Percentiles rank a stretch among this genome's conserved stretches.
phyloP scores from a whole-genome alignment of 169 alveolate species.

The Plasmodium sp. region DNA sequence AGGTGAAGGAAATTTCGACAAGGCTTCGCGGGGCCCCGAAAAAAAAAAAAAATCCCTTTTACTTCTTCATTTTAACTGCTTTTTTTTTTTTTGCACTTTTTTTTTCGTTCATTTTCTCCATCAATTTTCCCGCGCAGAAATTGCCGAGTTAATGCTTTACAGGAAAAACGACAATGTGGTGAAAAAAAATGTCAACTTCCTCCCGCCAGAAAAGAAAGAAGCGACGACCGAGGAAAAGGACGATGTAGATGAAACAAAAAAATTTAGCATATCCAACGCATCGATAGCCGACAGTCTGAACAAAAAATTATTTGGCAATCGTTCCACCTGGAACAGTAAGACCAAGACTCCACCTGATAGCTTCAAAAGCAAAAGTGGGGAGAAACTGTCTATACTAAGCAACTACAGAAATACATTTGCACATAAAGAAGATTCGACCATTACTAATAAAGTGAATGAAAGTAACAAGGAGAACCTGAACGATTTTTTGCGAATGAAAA shows the following conservation, averaged over 20 bases:
- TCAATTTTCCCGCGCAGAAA: background rate
- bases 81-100: background rate
- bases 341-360: background rate
- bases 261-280: conserved; percentile 22
- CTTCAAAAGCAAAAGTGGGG: background rate
- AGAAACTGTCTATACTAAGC: background rate
- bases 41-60: background rate
- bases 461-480: conserved; percentile 11
- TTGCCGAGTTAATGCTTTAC: conserved; percentile 18
- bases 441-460: conserved; percentile 12
- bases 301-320: conserved; percentile 25
- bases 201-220: background rate
- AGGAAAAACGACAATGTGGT: background rate
- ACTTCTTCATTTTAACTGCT: background rate
- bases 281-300: conserved; percentile 25
- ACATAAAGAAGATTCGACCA: background rate
- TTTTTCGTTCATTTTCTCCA: background rate
- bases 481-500: background rate
- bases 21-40: background rate
- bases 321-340: background rate
- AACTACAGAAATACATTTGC: conserved; percentile 9
- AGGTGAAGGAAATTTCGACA: background rate
- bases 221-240: background rate
- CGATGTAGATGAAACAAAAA: background rate
- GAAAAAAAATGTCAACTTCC: conserved; percentile 34